These are phyloP conservation scores for Fusarium siculi DNA, from an alignment of 2,329 filamentous ascomycete genomes.

Conservation along the genomic window DNA sequence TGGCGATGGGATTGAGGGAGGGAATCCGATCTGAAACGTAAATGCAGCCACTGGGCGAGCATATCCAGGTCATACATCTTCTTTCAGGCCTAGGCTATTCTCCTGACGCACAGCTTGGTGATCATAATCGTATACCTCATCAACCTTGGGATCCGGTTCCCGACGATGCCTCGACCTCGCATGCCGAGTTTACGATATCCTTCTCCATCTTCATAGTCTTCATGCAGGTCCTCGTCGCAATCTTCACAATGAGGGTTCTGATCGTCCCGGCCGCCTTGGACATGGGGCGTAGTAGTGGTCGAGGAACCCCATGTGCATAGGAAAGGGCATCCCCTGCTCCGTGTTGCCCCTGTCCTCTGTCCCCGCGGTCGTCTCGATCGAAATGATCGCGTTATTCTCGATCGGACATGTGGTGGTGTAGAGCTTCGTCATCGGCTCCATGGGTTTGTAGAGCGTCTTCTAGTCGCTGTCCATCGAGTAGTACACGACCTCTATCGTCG, in stretches of 20 bases:
- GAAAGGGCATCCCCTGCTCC: neutral
- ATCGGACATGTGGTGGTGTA: neutral
- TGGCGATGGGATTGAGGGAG: neutral
- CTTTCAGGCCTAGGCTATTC: neutral
- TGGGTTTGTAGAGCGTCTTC: neutral
- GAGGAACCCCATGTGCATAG: neutral
- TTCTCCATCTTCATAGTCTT: neutral
- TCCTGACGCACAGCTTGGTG: fast-evolving
- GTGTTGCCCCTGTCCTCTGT: neutral
- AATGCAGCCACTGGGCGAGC: fast-evolving
- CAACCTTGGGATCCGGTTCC: neutral
- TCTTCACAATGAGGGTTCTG: neutral
- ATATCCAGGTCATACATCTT: fast-evolving
- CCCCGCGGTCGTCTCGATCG: neutral
- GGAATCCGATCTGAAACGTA: neutral
- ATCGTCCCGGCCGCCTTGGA: neutral
- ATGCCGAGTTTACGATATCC: neutral
- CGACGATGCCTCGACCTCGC: neutral
- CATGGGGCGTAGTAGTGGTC: neutral
- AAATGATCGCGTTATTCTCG: neutral
- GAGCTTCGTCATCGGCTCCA: neutral
- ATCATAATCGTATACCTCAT: fast-evolving
- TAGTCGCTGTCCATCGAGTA: fast-evolving
- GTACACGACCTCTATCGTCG: neutral
- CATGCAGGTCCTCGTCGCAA: neutral